Conservation (phyloP, 2,329 filamentous ascomycete species). For the Chrysoporthe puriensis region DNA sequence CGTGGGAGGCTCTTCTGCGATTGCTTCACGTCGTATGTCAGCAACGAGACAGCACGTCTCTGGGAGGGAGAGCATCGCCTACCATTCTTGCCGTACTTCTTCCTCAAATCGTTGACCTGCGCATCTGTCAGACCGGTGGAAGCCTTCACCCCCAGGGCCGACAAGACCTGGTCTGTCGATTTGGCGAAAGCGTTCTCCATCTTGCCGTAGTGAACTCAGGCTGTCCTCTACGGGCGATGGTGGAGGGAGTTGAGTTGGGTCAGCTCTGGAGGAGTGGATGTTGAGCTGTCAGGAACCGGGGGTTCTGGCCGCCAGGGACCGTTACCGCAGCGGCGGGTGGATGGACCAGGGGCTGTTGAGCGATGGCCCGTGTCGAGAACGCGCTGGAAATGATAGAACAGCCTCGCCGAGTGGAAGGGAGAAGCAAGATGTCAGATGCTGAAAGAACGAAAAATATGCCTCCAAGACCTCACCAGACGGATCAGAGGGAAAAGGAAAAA, state of each 20-base stretch:
- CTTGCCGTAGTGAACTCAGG: conserved; percentile 24
- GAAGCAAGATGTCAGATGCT: not conserved
- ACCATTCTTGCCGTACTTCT: conserved; percentile 71
- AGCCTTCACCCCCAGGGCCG: conserved; percentile 60
- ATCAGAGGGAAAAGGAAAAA: not conserved
- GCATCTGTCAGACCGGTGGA: conserved; percentile 59
- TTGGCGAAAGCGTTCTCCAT: conserved; percentile 69
- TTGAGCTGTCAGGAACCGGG: conserved; percentile 16
- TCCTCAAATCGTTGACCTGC: conserved; percentile 59
- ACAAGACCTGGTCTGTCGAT: conserved; percentile 61
- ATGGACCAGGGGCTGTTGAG: not conserved
- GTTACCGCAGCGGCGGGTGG: conserved; percentile 15
- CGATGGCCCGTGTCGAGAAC: conserved; percentile 2
- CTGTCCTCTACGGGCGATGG: conserved; percentile 27
- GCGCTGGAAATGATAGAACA: not conserved
- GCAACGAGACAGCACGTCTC: not conserved
- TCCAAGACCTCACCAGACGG: not conserved
- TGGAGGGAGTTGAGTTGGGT: conserved; percentile 9
- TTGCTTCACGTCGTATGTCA: conserved; percentile 45
- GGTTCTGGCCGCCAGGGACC: conserved; percentile 15
- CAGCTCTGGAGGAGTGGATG: conserved; percentile 3
- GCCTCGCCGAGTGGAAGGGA: not conserved
- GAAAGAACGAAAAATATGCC: not conserved
- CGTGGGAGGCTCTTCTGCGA: conserved; percentile 88
- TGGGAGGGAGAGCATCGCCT: conserved; percentile 36